Evolutionary conservation across 257 asterid genomes (phyloP), one percentile per base, ranked within the genome.

Genomic region (Solanum bulbocastanum): DNA sequence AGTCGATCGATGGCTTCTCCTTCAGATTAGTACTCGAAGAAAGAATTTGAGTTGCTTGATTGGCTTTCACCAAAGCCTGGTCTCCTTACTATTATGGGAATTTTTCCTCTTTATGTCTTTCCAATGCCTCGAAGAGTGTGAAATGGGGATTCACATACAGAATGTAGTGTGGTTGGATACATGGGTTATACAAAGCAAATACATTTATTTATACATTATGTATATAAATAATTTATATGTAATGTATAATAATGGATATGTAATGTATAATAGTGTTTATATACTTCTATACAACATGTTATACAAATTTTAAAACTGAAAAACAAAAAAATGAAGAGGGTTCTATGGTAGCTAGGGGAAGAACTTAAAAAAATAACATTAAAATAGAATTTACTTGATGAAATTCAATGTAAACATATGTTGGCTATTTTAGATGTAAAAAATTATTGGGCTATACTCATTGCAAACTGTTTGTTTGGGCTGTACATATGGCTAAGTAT

Each of bases 31-130:
- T 83, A 83, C 91, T 92, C 86, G 18, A 83, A 82, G 66, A 91
- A 87, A 32, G 98, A 88, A 88, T 92, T 98, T 8, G 96, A 87
- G 92, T 91, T 94, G 90, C 86, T 88, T 0, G 96, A 89, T 82
- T 93, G 96, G 91, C 89, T 92, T 42, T 96, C 99, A 20, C 90
- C 87, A 33, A 71, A 88, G 72, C 93, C 95, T 2, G 99, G 99
- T 90, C 99, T 94, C 95, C 88, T 91, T 25, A 25, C 35, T 66
- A 66, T 66, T 25, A 25, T 66, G 35, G 8, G 35, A 25, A 66
- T 66, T 25, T 12, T 66, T 66, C 35, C 12, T 5, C 73, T 66
- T 66, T 6, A 66, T 66, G 73, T 66, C 73, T 66, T 66, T 66
- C 73, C 73, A 25, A 66, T 11, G 35, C 2, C 30, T 66, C 9